Conservation (phyloP, 1,284 basidiomycete genomes). For the Agaricales sp. region DNA sequence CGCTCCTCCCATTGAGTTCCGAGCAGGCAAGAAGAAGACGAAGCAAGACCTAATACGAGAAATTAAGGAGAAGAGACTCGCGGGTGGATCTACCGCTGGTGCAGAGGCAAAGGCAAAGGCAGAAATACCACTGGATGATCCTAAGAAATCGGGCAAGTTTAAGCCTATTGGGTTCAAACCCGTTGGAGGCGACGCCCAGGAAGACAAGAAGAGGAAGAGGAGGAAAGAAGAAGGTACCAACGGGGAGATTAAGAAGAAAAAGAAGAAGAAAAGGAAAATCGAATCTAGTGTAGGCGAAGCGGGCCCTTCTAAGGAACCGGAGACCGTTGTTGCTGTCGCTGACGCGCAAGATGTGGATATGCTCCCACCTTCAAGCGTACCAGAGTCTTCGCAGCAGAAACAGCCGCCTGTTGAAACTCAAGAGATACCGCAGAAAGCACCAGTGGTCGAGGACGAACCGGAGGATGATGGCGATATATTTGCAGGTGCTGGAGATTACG, state of each 20-base stretch:
- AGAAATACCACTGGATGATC: slow-evolving; percentile 33
- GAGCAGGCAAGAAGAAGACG: slow-evolving; percentile 66
- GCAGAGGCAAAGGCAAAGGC: slow-evolving; percentile 15
- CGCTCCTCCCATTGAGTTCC: no score
- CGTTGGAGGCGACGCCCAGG: slow-evolving; percentile 34
- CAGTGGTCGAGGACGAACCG: slow-evolving; percentile 38
- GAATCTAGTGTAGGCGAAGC: slow-evolving; percentile 13
- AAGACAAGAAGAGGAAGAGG: slow-evolving; percentile 47
- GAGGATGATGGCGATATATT: slow-evolving; percentile 57
- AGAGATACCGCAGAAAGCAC: slow-evolving; percentile 21
- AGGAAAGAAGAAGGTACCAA: slow-evolving; percentile 26
- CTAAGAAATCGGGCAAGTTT: slow-evolving; percentile 61
- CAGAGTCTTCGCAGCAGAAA: slow-evolving; percentile 6
- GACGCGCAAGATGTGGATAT: slow-evolving; percentile 9
- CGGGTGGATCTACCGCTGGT: slow-evolving; percentile 17
- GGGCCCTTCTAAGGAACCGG: slow-evolving; percentile 6
- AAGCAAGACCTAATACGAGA: slow-evolving; percentile 66
- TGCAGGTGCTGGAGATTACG: slow-evolving; percentile 76
- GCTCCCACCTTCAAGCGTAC: slow-evolving; percentile 12
- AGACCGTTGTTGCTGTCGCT: slow-evolving; percentile 7
- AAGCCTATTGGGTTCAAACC: slow-evolving; percentile 72
- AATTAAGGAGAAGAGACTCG: slow-evolving; percentile 51
- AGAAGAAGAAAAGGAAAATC: slow-evolving; percentile 40
- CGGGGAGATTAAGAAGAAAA: slow-evolving; percentile 28
- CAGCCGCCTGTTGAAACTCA: slow-evolving; percentile 13